Conservation (phyloP, 2,329 filamentous ascomycete genomes). For the Aureobasidium subglaciale region DNA sequence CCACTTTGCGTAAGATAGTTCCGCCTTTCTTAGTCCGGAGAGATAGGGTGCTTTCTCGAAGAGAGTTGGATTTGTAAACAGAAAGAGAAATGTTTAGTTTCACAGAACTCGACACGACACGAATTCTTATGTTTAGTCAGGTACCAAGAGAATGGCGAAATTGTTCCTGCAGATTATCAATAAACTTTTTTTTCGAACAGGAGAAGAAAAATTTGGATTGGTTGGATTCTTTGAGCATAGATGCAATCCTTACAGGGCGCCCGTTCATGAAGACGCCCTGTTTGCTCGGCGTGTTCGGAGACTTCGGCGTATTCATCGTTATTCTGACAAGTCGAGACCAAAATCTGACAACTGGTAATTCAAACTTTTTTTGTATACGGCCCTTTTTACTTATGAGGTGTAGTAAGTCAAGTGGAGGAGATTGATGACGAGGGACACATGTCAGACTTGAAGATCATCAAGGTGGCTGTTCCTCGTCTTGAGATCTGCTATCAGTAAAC, state of each 20-base stretch:
- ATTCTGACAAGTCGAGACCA: not conserved
- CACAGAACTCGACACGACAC: no score
- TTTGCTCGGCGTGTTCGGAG: not conserved
- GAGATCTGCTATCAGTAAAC: no score
- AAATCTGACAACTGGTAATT: not conserved
- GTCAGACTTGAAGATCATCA: not conserved
- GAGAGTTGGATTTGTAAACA: conserved; percentile 5
- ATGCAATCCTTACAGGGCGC: not conserved
- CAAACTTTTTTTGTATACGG: conserved; percentile 2
- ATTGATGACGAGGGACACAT: not conserved
- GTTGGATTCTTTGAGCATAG: conserved; percentile 5
- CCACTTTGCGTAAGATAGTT: not conserved
- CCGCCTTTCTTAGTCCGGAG: not conserved
- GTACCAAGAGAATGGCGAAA: conserved; percentile 1
- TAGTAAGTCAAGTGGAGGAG: not conserved
- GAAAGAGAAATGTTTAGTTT: not conserved
- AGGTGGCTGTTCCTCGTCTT: no score
- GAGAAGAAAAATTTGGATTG: not conserved
- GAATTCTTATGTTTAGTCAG: no score
- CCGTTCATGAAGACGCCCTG: not conserved
- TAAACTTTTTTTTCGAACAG: not conserved
- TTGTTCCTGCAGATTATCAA: conserved; percentile 1
- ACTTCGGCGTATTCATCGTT: not conserved
- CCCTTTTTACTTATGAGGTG: not conserved
- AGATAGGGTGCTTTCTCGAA: not conserved